Evolutionary conservation across 1,284 basidiomycete genomes (phyloP), one percentile per base, ranked within the genome.

Genomic region (Neonothopanus nambi): DNA sequence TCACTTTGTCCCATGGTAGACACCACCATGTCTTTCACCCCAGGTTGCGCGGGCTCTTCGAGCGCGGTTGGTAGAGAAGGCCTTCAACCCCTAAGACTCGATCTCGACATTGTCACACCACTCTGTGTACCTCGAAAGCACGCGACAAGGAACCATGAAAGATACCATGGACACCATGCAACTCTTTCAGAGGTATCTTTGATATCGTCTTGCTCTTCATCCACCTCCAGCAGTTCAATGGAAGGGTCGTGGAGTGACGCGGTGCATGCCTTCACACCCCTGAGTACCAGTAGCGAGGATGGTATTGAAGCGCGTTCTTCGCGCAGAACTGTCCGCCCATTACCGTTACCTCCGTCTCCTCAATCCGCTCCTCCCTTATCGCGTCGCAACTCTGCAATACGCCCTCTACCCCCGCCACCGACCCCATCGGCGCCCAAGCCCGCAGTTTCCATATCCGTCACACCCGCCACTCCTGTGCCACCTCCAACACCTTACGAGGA

Each of bases 161-260:
- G 18, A 6, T 24, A 51, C 26, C 6, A 33, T 24, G 39, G 43
- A 30, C 47, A 28, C 36, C 20, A 43, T 30, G 39, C 28, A 13
- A 21, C 21, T n/a, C 41, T 21, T 13, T 51, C 49, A 24, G 40
- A 51, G 33, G 40, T 23, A 28, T 43, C 49, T 33, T 51, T 42
- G 12, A 30, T 51, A 36, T 51, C 49, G 23, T 51, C 49, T n/a
- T 51, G 33, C 18, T 39, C 40, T 23, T 35, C 48, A 18, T 51
- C 40, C 23, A 38, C 46, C 20, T 42, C 20, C 13, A 37, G 30
- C 26, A 35, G 23, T 42, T 50, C 48, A 13, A 41, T 50, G 33
- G 26, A 50, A 12, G 48, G 39, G 20, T 30, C 38, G 9, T 33
- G 26, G 11, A 15, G 30, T 17, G 13, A 39, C 21, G 38, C 33